A percentile compares a stretch with the other conserved stretches of the same genome.
phyloP scores from a whole-genome alignment of 2,329 filamentous ascomycete species.

The Onygenales sp. region DNA sequence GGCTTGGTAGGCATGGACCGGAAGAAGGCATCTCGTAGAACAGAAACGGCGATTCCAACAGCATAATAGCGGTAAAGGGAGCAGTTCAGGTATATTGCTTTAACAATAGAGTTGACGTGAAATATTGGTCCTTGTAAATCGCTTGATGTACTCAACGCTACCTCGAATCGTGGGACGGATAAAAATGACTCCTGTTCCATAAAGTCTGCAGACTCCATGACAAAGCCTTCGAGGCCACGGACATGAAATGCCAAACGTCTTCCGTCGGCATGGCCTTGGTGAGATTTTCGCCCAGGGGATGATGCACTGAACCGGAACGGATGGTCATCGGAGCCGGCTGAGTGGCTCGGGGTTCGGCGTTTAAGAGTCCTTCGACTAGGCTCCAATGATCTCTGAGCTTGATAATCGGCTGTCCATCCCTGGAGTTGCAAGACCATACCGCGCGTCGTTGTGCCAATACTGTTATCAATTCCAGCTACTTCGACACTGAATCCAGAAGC shows the following conservation, averaged over 20 bases:
- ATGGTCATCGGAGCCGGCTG: slow-evolving; percentile 56
- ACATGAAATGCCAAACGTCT: slow-evolving; percentile 71
- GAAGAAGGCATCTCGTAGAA: slow-evolving; percentile 59
- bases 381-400: slow-evolving; percentile 62
- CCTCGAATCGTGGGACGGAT: slow-evolving; percentile 74
- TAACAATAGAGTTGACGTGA: slow-evolving; percentile 72
- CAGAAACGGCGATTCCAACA: slow-evolving; percentile 68
- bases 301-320: slow-evolving; percentile 40
- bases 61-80: slow-evolving; percentile 92
- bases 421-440: slow-evolving; percentile 82
- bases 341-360: slow-evolving; percentile 65
- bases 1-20: slow-evolving; percentile 1
- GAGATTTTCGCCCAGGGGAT: slow-evolving; percentile 36
- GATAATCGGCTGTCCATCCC: slow-evolving; percentile 81
- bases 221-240: slow-evolving; percentile 76
- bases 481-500: slow-evolving; percentile 85
- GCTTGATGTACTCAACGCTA: slow-evolving; percentile 73
- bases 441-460: slow-evolving; percentile 70
- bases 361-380: slow-evolving; percentile 41
- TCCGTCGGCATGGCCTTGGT: slow-evolving; percentile 55
- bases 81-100: slow-evolving; percentile 73
- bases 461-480: slow-evolving; percentile 75
- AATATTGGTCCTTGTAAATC: slow-evolving; percentile 82
- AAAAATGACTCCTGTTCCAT: slow-evolving; percentile 81
- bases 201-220: slow-evolving; percentile 77